phyloP scores from a whole-genome alignment of 1,284 basidiomycete species.

The Leccinum holopus region DNA sequence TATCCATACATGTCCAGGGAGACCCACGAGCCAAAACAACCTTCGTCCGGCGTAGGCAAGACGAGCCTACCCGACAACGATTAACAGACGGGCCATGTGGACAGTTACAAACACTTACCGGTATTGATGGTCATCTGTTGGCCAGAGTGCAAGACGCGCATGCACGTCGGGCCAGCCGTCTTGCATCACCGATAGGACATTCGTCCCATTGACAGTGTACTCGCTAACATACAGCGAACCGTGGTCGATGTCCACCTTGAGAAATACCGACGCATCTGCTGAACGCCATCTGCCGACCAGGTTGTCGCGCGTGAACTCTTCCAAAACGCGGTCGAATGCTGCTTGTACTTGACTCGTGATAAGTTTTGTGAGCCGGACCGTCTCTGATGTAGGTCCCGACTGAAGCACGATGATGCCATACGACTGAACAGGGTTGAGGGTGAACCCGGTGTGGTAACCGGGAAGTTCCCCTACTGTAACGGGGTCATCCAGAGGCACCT shows the following conservation, averaged over 20 bases:
- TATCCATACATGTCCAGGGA: slow-evolving; percentile 27
- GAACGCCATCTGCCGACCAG: slow-evolving; percentile 25
- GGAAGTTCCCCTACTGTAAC: slow-evolving; percentile 43
- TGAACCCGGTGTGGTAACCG: slow-evolving; percentile 46
- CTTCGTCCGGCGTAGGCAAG: slow-evolving; percentile 16
- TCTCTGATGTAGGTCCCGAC: slow-evolving; percentile 41
- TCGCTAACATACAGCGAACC: slow-evolving; percentile 27
- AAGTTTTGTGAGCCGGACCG: slow-evolving; percentile 38
- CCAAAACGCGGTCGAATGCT: slow-evolving; percentile 38
- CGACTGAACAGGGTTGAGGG: slow-evolving; percentile 44
- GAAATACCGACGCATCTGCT: slow-evolving; percentile 8
- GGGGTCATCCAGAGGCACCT: slow-evolving; percentile 2
- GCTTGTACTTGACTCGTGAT: slow-evolving; percentile 42
- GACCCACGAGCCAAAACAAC: slow-evolving; percentile 23
- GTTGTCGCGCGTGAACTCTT: slow-evolving; percentile 17
- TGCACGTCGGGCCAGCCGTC: neutral
- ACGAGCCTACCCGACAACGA: slow-evolving; percentile 9
- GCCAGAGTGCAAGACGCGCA: slow-evolving; percentile 21
- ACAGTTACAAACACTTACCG: slow-evolving; percentile 8
- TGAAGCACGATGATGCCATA: slow-evolving; percentile 49
- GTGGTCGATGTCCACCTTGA: slow-evolving; percentile 21
- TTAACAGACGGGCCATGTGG: neutral
- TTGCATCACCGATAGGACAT: slow-evolving; percentile 25
- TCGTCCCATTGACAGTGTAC: slow-evolving; percentile 23
- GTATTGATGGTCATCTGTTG: slow-evolving; percentile 20